Percentiles rank a stretch among this genome's conserved stretches.
Conservation (phyloP, 805 yeast species). For the Ogataea trehaloabstinens region DNA sequence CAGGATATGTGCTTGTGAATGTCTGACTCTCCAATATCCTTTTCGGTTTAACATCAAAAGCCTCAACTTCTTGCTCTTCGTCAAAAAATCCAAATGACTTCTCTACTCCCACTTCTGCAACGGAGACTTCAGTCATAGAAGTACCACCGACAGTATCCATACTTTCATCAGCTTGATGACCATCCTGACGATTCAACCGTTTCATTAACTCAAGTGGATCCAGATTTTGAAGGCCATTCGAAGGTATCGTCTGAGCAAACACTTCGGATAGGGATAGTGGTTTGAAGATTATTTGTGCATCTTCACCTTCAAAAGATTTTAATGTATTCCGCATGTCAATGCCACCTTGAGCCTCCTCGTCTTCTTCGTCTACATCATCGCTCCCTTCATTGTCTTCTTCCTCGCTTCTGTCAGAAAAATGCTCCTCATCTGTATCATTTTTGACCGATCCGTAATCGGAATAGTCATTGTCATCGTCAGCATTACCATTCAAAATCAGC, state of each 20-base stretch:
- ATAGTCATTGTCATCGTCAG: slow-evolving; percentile 30
- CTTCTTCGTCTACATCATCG: slow-evolving; percentile 9
- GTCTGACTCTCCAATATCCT: slow-evolving; percentile 28
- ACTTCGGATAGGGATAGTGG: slow-evolving; percentile 25
- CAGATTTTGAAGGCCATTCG: slow-evolving; percentile 19
- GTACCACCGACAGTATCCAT: slow-evolving; percentile 17
- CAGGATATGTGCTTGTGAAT: slow-evolving; percentile 31
- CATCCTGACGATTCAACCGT: slow-evolving; percentile 16
- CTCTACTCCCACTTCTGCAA: slow-evolving; percentile 3
- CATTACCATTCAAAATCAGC: slow-evolving; percentile 21
- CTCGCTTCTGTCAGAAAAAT: slow-evolving; percentile 23
- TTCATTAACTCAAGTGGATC: slow-evolving; percentile 16
- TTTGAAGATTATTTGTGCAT: slow-evolving; percentile 4
- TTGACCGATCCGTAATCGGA: slow-evolving; percentile 27
- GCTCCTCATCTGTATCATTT: slow-evolving; percentile 19
- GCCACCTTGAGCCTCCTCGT: neutral
- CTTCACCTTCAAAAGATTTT: slow-evolving; percentile 17
- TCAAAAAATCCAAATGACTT: slow-evolving; percentile 7
- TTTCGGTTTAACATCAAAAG: slow-evolving; percentile 25
- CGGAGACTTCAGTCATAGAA: slow-evolving; percentile 1
- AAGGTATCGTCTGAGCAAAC: slow-evolving; percentile 24
- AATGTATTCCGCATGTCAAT: slow-evolving; percentile 10
- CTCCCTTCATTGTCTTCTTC: slow-evolving; percentile 18
- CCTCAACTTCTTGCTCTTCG: slow-evolving; percentile 16
- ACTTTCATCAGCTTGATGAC: slow-evolving; percentile 14